Conservation (phyloP, 192 early-diverging fungal genomes). For the Obelidium mucronatum region DNA sequence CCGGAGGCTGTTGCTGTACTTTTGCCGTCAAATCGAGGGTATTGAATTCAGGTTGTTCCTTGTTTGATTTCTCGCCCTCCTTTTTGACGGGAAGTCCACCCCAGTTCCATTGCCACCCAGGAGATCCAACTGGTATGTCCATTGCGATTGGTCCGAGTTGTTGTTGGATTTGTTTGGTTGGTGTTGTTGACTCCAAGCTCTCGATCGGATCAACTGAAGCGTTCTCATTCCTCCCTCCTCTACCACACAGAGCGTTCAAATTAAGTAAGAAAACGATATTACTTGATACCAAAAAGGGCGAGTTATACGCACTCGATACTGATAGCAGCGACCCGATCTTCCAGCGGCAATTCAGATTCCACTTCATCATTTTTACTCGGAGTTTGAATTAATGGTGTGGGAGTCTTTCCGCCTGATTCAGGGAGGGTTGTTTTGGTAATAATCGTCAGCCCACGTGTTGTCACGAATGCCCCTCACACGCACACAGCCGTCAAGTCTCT, state of each 20-base stretch:
- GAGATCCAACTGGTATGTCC: conserved; percentile 35
- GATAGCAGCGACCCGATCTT: too few species aligned
- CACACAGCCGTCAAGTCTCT: too few species aligned
- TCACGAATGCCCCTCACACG: background rate
- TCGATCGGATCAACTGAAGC: background rate
- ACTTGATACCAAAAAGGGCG: too few species aligned
- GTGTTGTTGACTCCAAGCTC: background rate
- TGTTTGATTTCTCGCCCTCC: conserved; percentile 14
- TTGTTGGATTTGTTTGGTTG: background rate
- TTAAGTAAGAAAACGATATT: too few species aligned
- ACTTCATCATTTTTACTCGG: too few species aligned
- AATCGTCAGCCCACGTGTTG: background rate
- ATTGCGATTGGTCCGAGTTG: background rate
- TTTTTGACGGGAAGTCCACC: conserved; percentile 69
- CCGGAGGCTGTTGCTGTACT: background rate
- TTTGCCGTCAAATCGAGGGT: background rate
- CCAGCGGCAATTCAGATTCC: too few species aligned
- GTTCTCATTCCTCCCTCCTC: too few species aligned
- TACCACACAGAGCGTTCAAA: too few species aligned
- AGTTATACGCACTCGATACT: too few species aligned
- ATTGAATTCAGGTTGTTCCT: background rate
- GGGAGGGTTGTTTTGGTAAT: background rate
- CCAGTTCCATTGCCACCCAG: conserved; percentile 79
- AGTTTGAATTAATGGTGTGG: too few species aligned
- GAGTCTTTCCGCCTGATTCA: background rate